phyloP scores from a whole-genome alignment of 805 yeast species.

The Wickerhamiella vanderwaltii region DNA sequence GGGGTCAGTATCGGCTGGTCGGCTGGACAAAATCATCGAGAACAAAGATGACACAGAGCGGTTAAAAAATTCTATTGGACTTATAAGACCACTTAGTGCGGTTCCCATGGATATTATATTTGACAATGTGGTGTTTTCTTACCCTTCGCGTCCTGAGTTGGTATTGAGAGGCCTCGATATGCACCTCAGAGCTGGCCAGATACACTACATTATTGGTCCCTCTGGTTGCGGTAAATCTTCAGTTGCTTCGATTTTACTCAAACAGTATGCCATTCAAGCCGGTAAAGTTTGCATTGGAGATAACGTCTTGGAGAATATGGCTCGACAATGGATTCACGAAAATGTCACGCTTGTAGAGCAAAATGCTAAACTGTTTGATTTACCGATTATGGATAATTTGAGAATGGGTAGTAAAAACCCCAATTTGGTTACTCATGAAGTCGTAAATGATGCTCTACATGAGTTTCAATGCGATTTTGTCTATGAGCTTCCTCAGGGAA shows the following conservation, averaged over 20 bases:
- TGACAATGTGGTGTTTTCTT: slow-evolving; percentile 35
- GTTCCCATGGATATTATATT: slow-evolving; percentile 15
- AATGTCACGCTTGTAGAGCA: slow-evolving; percentile 70
- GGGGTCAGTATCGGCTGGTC: slow-evolving; percentile 55
- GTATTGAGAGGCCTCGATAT: slow-evolving; percentile 41
- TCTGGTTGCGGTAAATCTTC: slow-evolving; percentile 96
- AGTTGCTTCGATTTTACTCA: slow-evolving; percentile 46
- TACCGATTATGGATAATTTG: slow-evolving; percentile 51
- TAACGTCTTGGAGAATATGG: slow-evolving; percentile 33
- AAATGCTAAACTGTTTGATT: slow-evolving; percentile 50
- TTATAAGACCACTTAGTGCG: slow-evolving; percentile 5
- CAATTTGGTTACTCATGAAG: slow-evolving; percentile 20
- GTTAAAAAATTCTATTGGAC: slow-evolving; percentile 20
- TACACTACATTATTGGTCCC: slow-evolving; percentile 63
- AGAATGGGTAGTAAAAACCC: slow-evolving; percentile 34
- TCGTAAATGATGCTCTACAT: slow-evolving; percentile 36
- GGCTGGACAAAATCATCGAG: slow-evolving; percentile 34
- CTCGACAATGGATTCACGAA: slow-evolving; percentile 41
- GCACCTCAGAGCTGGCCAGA: slow-evolving; percentile 33
- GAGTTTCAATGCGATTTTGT: slow-evolving; percentile 43
- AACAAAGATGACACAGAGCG: slow-evolving; percentile 16
- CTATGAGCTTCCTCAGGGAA: slow-evolving; percentile 39
- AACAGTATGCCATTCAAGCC: slow-evolving; percentile 38
- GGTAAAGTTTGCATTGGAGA: slow-evolving; percentile 57
- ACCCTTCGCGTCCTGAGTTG: slow-evolving; percentile 43